Percentiles rank a stretch among this genome's conserved stretches.
Evolutionary conservation across 2,329 filamentous ascomycete species (phyloP).

Genomic region (Ophiosphaerella herpotricha): DNA sequence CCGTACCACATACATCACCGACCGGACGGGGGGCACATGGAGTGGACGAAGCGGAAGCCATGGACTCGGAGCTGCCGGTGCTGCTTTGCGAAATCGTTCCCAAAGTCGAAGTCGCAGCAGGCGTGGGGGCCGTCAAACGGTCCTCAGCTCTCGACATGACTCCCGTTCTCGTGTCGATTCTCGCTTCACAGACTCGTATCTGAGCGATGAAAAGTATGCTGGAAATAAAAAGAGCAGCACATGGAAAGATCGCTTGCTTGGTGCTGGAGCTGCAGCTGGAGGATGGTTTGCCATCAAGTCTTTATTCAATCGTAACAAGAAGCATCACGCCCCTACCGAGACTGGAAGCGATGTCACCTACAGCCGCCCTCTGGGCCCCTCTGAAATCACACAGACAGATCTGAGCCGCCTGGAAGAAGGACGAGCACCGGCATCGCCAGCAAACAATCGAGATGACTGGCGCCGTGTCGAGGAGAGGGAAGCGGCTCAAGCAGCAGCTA

Average conservation of each 20-base stretch:
- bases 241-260: conserved; percentile 53
- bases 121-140: conserved; percentile 31
- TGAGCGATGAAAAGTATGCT: conserved; percentile 51
- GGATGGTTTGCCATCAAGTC: conserved; percentile 55
- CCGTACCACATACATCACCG: conserved; percentile 62
- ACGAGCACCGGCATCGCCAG: conserved; percentile 54
- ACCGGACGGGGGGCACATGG: conserved; percentile 53
- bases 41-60: conserved; percentile 40
- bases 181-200: conserved; percentile 39
- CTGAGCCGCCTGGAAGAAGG: conserved; percentile 59
- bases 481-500: conserved; percentile 43
- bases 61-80: conserved; percentile 57
- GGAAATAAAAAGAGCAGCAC: conserved; percentile 36
- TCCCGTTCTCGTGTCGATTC: conserved; percentile 36
- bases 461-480: conserved; percentile 46
- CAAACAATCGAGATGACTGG: conserved; percentile 39
- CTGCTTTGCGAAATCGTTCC: conserved; percentile 54
- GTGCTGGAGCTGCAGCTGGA: conserved; percentile 49
- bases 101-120: conserved; percentile 45
- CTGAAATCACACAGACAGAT: conserved; percentile 54
- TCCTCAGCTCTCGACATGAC: conserved; percentile 42
- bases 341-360: conserved; percentile 60
- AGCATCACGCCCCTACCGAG: conserved; percentile 46
- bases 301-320: conserved; percentile 62
- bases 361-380: conserved; percentile 55